Base-by-base conservation (phyloP, 805 yeast genomes). In the Zygotorulaspora florentina region DNA sequence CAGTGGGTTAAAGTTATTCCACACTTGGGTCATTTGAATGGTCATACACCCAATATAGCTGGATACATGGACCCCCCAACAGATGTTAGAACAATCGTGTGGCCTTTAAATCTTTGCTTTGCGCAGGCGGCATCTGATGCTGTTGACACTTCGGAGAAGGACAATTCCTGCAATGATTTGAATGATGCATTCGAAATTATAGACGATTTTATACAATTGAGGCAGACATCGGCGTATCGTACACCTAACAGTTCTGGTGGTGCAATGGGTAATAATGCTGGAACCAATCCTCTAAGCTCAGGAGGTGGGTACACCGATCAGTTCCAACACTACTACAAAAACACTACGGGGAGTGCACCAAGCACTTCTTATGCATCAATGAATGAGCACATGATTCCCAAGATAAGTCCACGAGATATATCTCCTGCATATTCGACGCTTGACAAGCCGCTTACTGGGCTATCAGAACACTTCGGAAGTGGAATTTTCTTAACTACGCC, bases 21-120 rank as follows among this genome's bases (percentile, higher is more conserved):
- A 2, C 80, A 83, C 52, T 59, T 84, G 40, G 76, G 75, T 47
- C 89, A 83, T 58, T 68, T 84, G 51, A 83, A 82, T 61, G 85
- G 84, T 17, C 74, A 79, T 52, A 80, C 90, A 0, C 81, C 89
- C 0, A 71, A 71, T 9, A 73, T 85, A 2, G 70, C 88, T 10
- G 70, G 72, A 18, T 85, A 76, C 59, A 68, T 81, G 38, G 69
- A 67, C 40, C 68, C 73, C 0, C 79, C 78, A 2, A 72, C 70
- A 26, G 77, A 76, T 52, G 71, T 70, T 23, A 81, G 81, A 55
- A 79, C 71, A 45, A 75, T 85, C 1, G 64, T 79, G 36, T 86
- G 95, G 95, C 95, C 95, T 0, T 65, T 83, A 55, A 77, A 76
- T 38, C 65, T 85, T 16, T 83, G 90, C 55, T 69, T 77, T 46